Percentiles rank a stretch among this genome's conserved stretches.
Conservation (phyloP, 768 basidiomycete species). For the Termitomyces sp. region DNA sequence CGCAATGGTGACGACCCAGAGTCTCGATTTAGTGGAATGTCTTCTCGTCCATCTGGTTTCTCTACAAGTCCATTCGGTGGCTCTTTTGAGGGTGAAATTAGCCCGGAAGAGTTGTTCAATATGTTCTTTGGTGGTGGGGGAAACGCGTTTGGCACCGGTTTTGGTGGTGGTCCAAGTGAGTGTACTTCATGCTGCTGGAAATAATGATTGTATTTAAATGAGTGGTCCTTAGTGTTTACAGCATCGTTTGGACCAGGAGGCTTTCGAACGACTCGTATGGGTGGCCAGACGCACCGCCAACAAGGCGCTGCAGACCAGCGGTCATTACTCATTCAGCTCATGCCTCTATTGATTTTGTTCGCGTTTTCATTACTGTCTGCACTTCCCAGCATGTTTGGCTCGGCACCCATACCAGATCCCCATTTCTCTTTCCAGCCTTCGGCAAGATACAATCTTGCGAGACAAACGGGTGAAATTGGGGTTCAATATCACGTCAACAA, state of each 20-base stretch:
- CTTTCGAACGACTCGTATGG: conserved; percentile 66
- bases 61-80: conserved; percentile 43
- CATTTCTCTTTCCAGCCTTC: conserved; percentile 64
- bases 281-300: conserved; percentile 29
- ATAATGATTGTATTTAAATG: not conserved
- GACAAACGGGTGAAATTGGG: conserved; percentile 64
- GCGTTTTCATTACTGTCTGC: conserved; percentile 79
- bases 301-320: conserved; percentile 41
- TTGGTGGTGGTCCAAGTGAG: conserved; percentile 54
- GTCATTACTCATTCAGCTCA: conserved; percentile 66
- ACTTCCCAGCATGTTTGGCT: conserved; percentile 69
- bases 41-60: conserved; percentile 48
- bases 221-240: conserved; percentile 52
- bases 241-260: conserved; percentile 79
- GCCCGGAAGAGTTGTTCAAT: conserved; percentile 95
- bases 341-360: conserved; percentile 82
- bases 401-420: conserved; percentile 70
- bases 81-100: conserved; percentile 77
- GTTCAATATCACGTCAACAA: conserved; percentile 83
- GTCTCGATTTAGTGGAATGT: conserved; percentile 68
- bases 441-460: conserved; percentile 58
- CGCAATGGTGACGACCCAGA: conserved; percentile 86
- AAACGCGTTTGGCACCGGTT: conserved; percentile 41
- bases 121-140: conserved; percentile 92
- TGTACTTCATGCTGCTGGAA: conserved; percentile 1